Evolutionary conservation across 1,284 basidiomycete species (phyloP).

Genomic region (Puccinia triticina): DNA sequence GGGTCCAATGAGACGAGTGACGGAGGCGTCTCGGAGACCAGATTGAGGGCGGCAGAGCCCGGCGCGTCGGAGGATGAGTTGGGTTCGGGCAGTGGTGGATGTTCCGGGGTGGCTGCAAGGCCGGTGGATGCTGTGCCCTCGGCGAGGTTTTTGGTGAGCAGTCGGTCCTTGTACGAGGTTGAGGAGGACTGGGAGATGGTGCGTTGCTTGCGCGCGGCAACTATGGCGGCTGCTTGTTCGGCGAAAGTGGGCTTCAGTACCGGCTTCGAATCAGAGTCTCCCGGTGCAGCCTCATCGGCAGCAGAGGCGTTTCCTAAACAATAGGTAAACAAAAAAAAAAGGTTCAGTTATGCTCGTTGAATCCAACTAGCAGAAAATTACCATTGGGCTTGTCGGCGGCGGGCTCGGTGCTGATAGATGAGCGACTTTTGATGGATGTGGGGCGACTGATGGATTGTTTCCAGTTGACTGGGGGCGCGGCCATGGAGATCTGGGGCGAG

Average conservation of each 20-base stretch:
- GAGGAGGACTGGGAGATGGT: conserved; percentile 30
- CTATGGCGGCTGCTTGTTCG: conserved; percentile 49
- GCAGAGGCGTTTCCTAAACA: neutral
- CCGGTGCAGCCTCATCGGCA: conserved; percentile 2
- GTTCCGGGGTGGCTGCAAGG: neutral
- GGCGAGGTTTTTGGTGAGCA: neutral
- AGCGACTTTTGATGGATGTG: conserved; percentile 22
- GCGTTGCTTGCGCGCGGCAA: conserved; percentile 44
- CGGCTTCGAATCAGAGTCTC: conserved; percentile 1
- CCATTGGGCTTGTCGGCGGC: conserved; percentile 7
- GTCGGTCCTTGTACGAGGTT: neutral
- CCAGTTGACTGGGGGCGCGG: conserved; percentile 37
- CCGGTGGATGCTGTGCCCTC: neutral
- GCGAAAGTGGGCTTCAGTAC: conserved; percentile 35
- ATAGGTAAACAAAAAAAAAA: conserved; percentile 12
- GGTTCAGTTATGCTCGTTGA: neutral
- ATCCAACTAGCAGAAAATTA: neutral
- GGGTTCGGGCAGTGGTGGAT: neutral
- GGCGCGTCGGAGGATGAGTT: neutral
- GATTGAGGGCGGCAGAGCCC: neutral
- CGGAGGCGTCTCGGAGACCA: neutral
- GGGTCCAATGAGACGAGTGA: neutral
- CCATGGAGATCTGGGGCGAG: conserved; percentile 32
- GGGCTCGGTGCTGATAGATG: conserved; percentile 10
- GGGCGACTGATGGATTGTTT: conserved; percentile 32